phyloP scores from a whole-genome alignment of 148 eudicot species.

The Chenopodium album region DNA sequence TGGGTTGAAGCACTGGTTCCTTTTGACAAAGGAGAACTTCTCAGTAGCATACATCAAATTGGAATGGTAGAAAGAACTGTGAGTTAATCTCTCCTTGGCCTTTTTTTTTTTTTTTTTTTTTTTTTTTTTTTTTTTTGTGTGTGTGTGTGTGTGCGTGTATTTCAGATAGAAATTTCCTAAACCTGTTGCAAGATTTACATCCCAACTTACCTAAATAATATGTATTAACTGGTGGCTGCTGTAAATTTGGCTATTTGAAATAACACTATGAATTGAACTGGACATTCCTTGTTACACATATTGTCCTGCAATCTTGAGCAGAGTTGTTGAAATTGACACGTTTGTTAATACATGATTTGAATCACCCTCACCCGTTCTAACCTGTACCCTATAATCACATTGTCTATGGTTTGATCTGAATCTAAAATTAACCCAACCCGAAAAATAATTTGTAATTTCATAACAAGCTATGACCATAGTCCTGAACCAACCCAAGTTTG shows the following conservation, averaged over 20 bases:
- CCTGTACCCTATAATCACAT: background rate
- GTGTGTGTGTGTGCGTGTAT: too few relatives aligned
- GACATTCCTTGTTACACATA: background rate
- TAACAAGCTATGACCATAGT: too few relatives aligned
- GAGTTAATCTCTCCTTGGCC: constrained; percentile 32
- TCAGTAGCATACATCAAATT: constrained; percentile 74
- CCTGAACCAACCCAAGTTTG: too few relatives aligned
- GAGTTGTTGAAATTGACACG: background rate
- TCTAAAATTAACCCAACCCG: background rate
- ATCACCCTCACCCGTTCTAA: background rate
- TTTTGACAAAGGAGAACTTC: constrained; percentile 88
- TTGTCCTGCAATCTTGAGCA: background rate
- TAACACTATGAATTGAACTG: background rate
- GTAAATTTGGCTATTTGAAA: background rate
- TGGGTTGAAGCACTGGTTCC: constrained; percentile 97
- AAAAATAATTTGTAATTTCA: too few relatives aligned
- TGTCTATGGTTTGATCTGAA: background rate
- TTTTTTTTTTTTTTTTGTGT: background rate
- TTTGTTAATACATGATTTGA: too few relatives aligned
- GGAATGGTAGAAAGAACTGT: constrained; percentile 90
- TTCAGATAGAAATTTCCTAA: background rate
- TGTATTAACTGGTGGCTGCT: background rate
- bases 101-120: background rate
- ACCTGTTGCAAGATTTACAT: background rate
- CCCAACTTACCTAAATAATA: background rate